Percentiles rank a stretch among this genome's conserved stretches.
phyloP scores from a whole-genome alignment of 2,329 filamentous ascomycete species.

The Sarocladium brachiariae region DNA sequence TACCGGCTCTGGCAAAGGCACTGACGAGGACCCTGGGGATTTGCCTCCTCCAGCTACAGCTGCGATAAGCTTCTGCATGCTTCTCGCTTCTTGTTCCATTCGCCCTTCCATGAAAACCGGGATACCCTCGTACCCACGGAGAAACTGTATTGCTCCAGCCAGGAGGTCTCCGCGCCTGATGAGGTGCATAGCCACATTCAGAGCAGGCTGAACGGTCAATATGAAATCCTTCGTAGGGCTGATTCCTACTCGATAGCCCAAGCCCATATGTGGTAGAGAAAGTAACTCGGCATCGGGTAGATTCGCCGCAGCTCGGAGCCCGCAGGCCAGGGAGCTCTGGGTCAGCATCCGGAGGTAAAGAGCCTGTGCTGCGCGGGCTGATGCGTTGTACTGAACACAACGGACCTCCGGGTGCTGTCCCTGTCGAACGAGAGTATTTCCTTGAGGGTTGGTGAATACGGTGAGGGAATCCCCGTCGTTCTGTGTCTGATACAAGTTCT shows the following conservation, averaged over 20 bases:
- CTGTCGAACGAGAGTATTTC: background rate
- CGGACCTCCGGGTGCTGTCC: background rate
- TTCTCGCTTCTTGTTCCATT: background rate
- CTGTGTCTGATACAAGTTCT: no score
- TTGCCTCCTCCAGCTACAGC: no score
- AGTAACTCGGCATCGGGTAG: background rate
- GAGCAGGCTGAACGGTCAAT: background rate
- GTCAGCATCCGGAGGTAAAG: background rate
- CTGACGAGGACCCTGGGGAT: no score
- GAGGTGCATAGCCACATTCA: conserved; percentile 2
- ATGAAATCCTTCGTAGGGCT: background rate
- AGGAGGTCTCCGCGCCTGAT: background rate
- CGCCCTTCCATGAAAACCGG: background rate
- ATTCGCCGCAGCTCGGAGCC: background rate
- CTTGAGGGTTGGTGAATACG: background rate
- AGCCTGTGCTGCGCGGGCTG: background rate
- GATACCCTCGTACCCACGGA: background rate
- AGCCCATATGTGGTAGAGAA: background rate
- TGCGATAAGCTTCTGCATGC: background rate
- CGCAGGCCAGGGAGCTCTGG: background rate
- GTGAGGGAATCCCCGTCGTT: no score
- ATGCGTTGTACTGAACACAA: background rate
- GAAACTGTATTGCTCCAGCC: background rate
- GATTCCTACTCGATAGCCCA: background rate
- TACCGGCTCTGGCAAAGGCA: background rate